phyloP scores from a whole-genome alignment of 2,329 filamentous ascomycete species.

The Grosmannia penicillata region DNA sequence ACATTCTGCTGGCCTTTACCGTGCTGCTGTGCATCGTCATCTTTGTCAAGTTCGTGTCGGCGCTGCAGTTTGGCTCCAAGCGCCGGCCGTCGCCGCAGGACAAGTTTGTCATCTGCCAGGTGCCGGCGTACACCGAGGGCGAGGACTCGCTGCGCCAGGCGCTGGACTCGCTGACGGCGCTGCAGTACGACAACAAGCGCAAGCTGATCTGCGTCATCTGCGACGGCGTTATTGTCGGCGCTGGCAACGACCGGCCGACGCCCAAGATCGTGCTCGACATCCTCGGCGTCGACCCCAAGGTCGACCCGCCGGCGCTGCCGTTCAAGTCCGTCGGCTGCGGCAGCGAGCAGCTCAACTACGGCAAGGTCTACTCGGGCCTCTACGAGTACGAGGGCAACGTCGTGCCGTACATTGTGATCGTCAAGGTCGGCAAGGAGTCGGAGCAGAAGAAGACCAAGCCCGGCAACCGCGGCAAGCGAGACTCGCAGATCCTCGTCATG shows the following conservation, averaged over 20 bases:
- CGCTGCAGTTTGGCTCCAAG: conserved; percentile 87
- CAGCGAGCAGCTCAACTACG: conserved; percentile 98
- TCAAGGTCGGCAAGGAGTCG: conserved; percentile 96
- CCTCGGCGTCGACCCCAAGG: conserved; percentile 80
- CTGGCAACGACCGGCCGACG: conserved; percentile 92
- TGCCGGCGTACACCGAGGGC: conserved; percentile 95
- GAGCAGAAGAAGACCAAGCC: conserved; percentile 85
- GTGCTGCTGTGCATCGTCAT: conserved; percentile 71
- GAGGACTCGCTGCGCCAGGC: conserved; percentile 94
- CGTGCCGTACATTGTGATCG: conserved; percentile 89
- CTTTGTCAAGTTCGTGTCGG: conserved; percentile 76
- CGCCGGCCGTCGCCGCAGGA: conserved; percentile 80
- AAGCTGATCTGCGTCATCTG: conserved; percentile 88
- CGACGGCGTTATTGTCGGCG: conserved; percentile 98
- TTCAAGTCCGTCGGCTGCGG: conserved; percentile 95
- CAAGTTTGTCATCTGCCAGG: conserved; percentile 96
- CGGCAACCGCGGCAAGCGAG: conserved; percentile 95
- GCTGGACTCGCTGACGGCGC: conserved; percentile 87
- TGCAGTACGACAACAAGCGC: conserved; percentile 96
- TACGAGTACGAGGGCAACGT: conserved; percentile 98
- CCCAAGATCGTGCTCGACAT: conserved; percentile 95
- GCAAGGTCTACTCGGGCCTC: conserved; percentile 91
- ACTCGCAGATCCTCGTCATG: conserved; percentile 91
- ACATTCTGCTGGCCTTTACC: conserved; percentile 77
- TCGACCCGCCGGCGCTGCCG: conserved; percentile 89